Evolutionary conservation across 257 asterid species (phyloP).

Genomic region (Rhazya stricta): DNA sequence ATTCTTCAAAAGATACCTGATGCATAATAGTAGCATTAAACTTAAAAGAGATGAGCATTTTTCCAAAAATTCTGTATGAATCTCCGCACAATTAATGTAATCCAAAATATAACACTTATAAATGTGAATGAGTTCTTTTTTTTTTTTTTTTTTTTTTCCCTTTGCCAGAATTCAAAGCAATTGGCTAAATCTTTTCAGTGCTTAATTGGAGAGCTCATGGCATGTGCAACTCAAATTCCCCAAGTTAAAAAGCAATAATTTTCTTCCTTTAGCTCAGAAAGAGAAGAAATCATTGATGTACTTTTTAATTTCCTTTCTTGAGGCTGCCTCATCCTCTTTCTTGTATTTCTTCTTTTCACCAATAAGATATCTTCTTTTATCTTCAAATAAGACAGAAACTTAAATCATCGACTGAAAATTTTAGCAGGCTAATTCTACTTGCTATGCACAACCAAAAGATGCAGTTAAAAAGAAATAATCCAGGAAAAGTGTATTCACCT

Average conservation of each 20-base stretch:
- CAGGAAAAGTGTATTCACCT: conserved; percentile 38
- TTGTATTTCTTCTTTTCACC: not conserved
- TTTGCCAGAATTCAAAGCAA: not conserved
- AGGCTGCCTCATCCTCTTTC: not conserved
- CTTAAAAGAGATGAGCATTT: too few relatives aligned
- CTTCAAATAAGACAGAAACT: not conserved
- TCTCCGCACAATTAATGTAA: too few relatives aligned
- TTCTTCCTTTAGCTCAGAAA: not conserved
- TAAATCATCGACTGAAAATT: not conserved
- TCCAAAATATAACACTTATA: not conserved
- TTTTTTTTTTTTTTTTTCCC: too few relatives aligned
- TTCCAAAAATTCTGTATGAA: too few relatives aligned
- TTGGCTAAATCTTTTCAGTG: not conserved
- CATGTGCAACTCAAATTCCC: not conserved
- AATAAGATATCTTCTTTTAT: not conserved
- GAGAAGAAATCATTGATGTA: not conserved
- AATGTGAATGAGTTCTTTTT: not conserved
- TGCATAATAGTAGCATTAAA: conserved; percentile 1
- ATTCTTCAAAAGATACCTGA: conserved; percentile 70
- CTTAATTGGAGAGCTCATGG: not conserved
- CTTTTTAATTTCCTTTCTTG: not conserved
- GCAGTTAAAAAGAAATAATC: not conserved
- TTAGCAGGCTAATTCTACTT: not conserved
- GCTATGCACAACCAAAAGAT: conserved; percentile 4
- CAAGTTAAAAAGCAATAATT: not conserved